Evolutionary conservation across 345 rosid genomes (phyloP), one percentile per base, ranked within the genome.

Genomic region (Ceriops decandra): DNA sequence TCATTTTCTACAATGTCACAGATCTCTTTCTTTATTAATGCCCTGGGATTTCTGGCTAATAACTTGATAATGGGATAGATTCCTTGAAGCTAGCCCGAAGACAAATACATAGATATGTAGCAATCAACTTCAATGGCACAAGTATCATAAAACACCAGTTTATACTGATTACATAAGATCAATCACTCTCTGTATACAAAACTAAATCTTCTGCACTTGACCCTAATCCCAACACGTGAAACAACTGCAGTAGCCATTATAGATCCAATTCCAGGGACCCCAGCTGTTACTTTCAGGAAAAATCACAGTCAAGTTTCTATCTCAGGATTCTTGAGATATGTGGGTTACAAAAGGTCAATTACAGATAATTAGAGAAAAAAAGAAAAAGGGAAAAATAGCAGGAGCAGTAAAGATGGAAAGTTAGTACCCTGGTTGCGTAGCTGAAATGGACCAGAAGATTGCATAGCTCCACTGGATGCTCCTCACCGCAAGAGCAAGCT

Each of bases 401-500:
- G 59, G 2, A 26, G 24, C 22, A 36, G 42, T 4, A 49, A 28
- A 26, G 54, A 33, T 4, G 32, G 26, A 32, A 8, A 42, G 66
- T 72, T 26, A 24, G 63, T 86, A 92, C 98, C 93, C 93, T 67
- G 85, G 92, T 52, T 86, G 88, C 61, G 79, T 71, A 57, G 87
- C 70, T 51, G 98, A 88, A 70, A 78, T 68, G 72, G 98, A 86
- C 98, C 98, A 92, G 74, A 88, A 90, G 65, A 90, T 85, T 74
- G 85, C 92, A 71, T 86, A 90, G 82, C 92, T 86, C 97, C 97
- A 90, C 53, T 86, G 91, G 66, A 85, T 84, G 68, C 76, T 88
- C 68, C 87, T 82, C 69, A 88, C 90, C 49, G 93, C 88, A 82
- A 86, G 83, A 60, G 90, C 90, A 49, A 90, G 90, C 60, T 83